Base-by-base conservation (phyloP, 257 asterid species). In the Cinchona pubescens region DNA sequence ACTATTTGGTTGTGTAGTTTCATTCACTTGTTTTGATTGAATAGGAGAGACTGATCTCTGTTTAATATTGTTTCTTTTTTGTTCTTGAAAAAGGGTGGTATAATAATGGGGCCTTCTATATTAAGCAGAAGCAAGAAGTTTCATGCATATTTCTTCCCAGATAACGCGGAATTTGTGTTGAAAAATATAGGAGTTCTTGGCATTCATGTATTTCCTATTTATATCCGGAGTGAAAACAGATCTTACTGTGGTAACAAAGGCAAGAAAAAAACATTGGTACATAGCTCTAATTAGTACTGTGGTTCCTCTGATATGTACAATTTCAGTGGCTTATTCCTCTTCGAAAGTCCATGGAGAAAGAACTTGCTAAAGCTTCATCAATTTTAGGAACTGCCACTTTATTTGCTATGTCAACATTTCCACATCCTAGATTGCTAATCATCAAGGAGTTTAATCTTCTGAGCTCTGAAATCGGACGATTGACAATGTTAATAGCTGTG, bases 151-250 rank as follows among this genome's bases (percentile, higher is more conserved):
- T 12, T 94, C 74, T 92, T 89, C 84, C 88, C 93, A 0, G 88
- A 80, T 0, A 83, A 79, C 16, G 84, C 85, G 0, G 60, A 43
- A 0, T 89, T 73, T 69, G 78, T 86, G 68, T 56, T 87, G 12
- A 81, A 79, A 69, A 94, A 90, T 60, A 4, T 94, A 7, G 97
- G 89, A 42, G 25, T 89, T 1, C 1, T 92, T 3, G 99, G 97
- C 0, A n/a, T 92, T 92, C 83, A 84, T 91, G 90, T 94, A 86
- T 76, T 92, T 88, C 81, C 91, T 94, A 11, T 94, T 94, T 72
- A 16, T 94, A 29, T 81, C 85, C 25, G 97, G 96, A 0, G 91
- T 92, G 53, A 89, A 86, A 63, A 89, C 85, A 75, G 97, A 90
- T 63, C 6, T 90, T 1, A 35, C 60, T 18, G 68, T 79, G 30